Evolutionary conservation across 306 rosid species (phyloP).

Genomic region (Malus sieversii): DNA sequence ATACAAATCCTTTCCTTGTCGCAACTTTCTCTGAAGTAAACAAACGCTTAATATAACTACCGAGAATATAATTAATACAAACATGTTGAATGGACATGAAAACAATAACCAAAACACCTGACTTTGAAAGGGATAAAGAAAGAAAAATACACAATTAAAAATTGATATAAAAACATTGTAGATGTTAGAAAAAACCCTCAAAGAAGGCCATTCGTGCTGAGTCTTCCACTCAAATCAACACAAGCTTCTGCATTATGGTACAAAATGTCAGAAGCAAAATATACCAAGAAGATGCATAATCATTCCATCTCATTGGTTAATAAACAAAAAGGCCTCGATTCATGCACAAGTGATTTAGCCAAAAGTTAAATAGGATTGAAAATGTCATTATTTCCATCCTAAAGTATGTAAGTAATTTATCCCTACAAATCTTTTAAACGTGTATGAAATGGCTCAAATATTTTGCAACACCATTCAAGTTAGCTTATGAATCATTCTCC

Average conservation of each 20-base stretch:
- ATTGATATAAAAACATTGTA: background rate
- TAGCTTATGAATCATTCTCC: background rate
- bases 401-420: background rate
- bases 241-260: slow-evolving; percentile 7
- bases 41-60: background rate
- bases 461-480: background rate
- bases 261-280: background rate
- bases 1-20: background rate
- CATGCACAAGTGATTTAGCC: background rate
- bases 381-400: background rate
- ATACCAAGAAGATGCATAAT: background rate
- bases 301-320: background rate
- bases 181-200: background rate
- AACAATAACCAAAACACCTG: background rate
- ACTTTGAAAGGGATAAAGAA: background rate
- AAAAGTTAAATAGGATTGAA: background rate
- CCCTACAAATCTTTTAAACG: background rate
- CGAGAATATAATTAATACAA: background rate
- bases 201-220: slow-evolving; percentile 5
- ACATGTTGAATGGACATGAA: background rate
- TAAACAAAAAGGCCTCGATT: background rate
- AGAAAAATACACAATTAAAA: background rate
- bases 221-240: slow-evolving; percentile 6
- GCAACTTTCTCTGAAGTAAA: background rate
- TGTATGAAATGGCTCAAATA: background rate